Base-by-base conservation (phyloP, 441 rosid genomes). In the Pelargonium cotyledonis region DNA sequence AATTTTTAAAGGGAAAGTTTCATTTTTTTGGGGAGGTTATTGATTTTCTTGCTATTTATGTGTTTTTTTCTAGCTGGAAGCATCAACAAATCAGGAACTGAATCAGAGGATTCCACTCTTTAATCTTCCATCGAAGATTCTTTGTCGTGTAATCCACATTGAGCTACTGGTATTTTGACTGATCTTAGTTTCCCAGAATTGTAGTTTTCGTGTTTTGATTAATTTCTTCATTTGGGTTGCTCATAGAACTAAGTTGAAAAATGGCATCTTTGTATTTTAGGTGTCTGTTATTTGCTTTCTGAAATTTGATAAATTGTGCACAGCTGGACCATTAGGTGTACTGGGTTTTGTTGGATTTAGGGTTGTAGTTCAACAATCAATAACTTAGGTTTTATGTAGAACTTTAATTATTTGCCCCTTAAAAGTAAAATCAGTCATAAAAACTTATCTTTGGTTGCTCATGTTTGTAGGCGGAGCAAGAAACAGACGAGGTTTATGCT, bases 401-500 rank as follows among this genome's bases (percentile, higher is more conserved):
- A 31, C 35, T 31, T 31, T 31, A 4, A 31, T 31, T 2, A 31
- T 31, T 31, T 31, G 35, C 35, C 35, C 35, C 35, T 1, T 9
- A 44, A 10, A 61, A 57, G 62, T 62, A 12, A 1, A 19, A 65
- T 49, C 70, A 55, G 79, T 75, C 15, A 65, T 72, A 10, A 31
- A n/a, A n/a, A n/a, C n/a, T n/a, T n/a, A n/a, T n/a, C n/a, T 19
- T 49, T n/a, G 57, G n/a, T 49, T 49, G 16, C 15, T 5, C 19
- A 10, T 71, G 66, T 77, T 74, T 76, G 46, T 43, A 89, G 95
- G 98, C 98, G 1, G 99, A 95, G 62, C 90, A 77, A 76, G 99
- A 90, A 40, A 92, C 96, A 0, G 99, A 95, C 67, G 99, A 95
- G 77, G 96, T 92, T 70, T 95, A 95, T 74, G 90, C 99, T 15